Percentiles rank a stretch among this genome's conserved stretches.
These are phyloP conservation scores for Ogataea pilisensis DNA, from an alignment of 805 yeast genomes.

Conservation along the genomic window DNA sequence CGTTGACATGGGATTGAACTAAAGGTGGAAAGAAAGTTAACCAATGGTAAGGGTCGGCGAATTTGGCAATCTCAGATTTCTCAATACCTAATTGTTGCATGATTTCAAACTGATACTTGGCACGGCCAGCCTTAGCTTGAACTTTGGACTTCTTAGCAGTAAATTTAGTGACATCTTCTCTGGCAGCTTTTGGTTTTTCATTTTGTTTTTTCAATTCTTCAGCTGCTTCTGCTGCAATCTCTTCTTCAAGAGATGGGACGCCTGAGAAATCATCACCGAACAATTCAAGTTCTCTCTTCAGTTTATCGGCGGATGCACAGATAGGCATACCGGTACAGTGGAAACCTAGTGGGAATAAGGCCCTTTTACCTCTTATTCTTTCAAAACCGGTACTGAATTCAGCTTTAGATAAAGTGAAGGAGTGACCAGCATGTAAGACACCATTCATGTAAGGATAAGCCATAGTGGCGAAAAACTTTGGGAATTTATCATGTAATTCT, in stretches of 20 bases:
- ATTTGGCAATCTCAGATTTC: conserved; percentile 75
- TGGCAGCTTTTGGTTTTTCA: conserved; percentile 35
- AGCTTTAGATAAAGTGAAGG: conserved; percentile 89
- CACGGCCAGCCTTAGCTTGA: conserved; percentile 88
- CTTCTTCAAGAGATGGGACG: conserved; percentile 61
- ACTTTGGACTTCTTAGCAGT: conserved; percentile 92
- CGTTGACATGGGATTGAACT: conserved; percentile 72
- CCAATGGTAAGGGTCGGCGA: conserved; percentile 94
- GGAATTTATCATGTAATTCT: conserved; percentile 71
- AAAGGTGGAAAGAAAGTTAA: conserved; percentile 86
- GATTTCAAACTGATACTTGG: conserved; percentile 92
- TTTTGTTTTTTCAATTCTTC: conserved; percentile 25
- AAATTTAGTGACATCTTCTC: conserved; percentile 85
- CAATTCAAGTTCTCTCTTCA: conserved; percentile 84
- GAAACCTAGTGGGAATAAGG: conserved; percentile 94
- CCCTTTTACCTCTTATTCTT: conserved; percentile 89
- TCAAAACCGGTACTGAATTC: conserved; percentile 92
- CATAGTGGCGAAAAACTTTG: conserved; percentile 89
- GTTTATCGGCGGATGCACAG: conserved; percentile 90
- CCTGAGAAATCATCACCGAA: conserved; percentile 80
- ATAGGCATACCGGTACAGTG: conserved; percentile 99
- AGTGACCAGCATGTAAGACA: conserved; percentile 95
- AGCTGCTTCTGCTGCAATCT: conserved; percentile 32
- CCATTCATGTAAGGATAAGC: conserved; percentile 99
- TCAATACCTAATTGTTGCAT: conserved; percentile 92